Percentiles rank a stretch among this genome's conserved stretches.
Evolutionary conservation across 2,329 filamentous ascomycete species (phyloP).

Genomic region (Fusarium domesticum): DNA sequence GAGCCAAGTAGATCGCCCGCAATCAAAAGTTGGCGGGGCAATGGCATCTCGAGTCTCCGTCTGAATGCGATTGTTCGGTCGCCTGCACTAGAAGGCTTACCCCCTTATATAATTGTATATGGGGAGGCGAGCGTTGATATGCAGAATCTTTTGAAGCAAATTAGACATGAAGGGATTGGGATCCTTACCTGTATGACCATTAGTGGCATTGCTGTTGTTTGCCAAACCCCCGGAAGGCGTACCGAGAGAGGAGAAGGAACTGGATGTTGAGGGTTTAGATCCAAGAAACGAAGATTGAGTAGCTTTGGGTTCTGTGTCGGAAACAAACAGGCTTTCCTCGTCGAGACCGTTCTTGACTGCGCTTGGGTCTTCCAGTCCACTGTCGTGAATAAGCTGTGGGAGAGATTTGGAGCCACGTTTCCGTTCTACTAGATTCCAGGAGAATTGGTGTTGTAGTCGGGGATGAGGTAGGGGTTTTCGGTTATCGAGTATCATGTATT

Average conservation of each 20-base stretch:
- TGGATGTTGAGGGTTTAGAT: slow-evolving; percentile 9
- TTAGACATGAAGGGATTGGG: slow-evolving; percentile 14
- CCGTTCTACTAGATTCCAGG: slow-evolving; percentile 54
- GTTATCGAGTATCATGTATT: slow-evolving; percentile 46
- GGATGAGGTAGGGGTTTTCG: slow-evolving; percentile 45
- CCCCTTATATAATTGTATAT: slow-evolving; percentile 7
- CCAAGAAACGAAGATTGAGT: slow-evolving; percentile 5
- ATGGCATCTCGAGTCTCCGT: slow-evolving; percentile 28
- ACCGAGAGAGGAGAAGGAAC: slow-evolving; percentile 13
- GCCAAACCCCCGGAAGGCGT: slow-evolving; percentile 6
- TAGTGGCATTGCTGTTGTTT: slow-evolving; percentile 2
- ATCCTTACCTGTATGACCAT: slow-evolving; percentile 26
- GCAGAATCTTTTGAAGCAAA: slow-evolving; percentile 27
- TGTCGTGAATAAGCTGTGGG: slow-evolving; percentile 54
- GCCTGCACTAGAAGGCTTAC: slow-evolving; percentile 18
- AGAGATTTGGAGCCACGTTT: slow-evolving; percentile 55
- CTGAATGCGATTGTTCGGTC: slow-evolving; percentile 25
- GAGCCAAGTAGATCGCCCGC: slow-evolving; percentile 21
- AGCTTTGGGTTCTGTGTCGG: slow-evolving; percentile 10
- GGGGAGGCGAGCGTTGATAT: slow-evolving; percentile 13
- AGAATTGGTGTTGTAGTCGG: slow-evolving; percentile 55
- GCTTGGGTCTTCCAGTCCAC: slow-evolving; percentile 44
- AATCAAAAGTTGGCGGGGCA: slow-evolving; percentile 11
- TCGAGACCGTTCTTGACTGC: slow-evolving; percentile 15
- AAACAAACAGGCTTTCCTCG: slow-evolving; percentile 33